Conservation (phyloP, 257 asterid species). For the Przewalskia tangutica region DNA sequence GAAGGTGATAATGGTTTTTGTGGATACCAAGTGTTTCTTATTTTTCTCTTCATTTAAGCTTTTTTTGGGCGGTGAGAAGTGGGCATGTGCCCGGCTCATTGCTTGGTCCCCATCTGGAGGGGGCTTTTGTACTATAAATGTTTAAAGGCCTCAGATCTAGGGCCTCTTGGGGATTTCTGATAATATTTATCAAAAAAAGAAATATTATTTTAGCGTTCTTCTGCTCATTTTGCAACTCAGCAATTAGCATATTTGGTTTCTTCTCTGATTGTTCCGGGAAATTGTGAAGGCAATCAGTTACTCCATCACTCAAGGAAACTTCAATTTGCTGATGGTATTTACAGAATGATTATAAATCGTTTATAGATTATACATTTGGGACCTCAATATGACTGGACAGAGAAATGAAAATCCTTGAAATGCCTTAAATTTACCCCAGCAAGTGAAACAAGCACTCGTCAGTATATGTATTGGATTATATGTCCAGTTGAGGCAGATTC, state of each 20-base stretch:
- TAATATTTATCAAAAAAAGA: neutral
- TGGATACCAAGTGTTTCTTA: slow-evolving; percentile 5
- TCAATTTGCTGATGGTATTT: neutral
- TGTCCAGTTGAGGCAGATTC: neutral
- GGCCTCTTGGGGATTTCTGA: neutral
- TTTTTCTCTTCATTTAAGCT: neutral
- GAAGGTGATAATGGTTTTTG: neutral
- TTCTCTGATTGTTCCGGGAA: neutral
- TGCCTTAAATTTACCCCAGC: neutral
- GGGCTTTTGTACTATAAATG: neutral
- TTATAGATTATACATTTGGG: neutral
- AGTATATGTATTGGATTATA: neutral
- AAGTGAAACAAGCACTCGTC: neutral
- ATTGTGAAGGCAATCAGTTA: neutral
- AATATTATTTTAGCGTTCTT: neutral
- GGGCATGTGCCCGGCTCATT: neutral
- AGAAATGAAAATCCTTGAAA: neutral
- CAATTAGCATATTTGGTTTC: neutral
- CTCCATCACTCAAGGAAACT: neutral
- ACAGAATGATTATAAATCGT: neutral
- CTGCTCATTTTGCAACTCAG: neutral
- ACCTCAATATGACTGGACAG: neutral
- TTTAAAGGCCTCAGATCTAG: neutral
- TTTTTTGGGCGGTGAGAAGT: neutral
- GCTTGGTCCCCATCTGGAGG: neutral